Evolutionary conservation across 164 flowering plant species (phyloP), one percentile per base, ranked within the genome.

Genomic region (Stephania japonica): DNA sequence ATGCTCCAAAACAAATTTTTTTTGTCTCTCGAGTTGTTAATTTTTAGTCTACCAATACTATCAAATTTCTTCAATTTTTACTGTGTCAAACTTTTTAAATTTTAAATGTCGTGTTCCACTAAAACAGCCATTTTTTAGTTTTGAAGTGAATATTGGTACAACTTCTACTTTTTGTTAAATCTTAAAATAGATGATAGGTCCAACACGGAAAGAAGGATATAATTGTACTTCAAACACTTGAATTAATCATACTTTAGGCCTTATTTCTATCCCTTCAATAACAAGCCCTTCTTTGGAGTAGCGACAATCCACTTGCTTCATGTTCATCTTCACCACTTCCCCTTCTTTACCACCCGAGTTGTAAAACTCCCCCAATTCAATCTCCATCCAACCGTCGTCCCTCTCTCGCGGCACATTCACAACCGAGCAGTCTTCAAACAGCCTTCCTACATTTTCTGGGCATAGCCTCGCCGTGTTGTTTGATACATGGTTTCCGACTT

Each of bases 181-280:
- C 0, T 32, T 0, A 2, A 32, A 32, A 32, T 32, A 32, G 38
- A 32, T 32, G 2, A 32, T 32, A 32, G 38, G 4, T 32, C 2
- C 38, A 32, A 4, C 1, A 32, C 4, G 2, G 38, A 32, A 32
- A 32, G 38, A 32, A 32, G 38, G 38, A 32, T 32, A 32, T 32
- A 32, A 32, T 32, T 32, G 38, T 32, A 2, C 38, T 32, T 32
- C 38, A 32, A 32, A 32, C 38, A 32, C 38, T 32, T 4, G 4
- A 32, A 4, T 0, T 32, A 32, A 32, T 32, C 38, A 56, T 16
- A 16, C n/a, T 56, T 56, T 84, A 1, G 93, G 93, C 76, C 88
- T 80, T 11, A 91, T 67, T 75, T 91, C 93, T 47, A 91, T 81
- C 0, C 97, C 92, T 78, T 91, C 80, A 18, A 91, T 59, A 42